Evolutionary conservation across 2,329 filamentous ascomycete species (phyloP).

Genomic region (Fonsecaea pugnacius): DNA sequence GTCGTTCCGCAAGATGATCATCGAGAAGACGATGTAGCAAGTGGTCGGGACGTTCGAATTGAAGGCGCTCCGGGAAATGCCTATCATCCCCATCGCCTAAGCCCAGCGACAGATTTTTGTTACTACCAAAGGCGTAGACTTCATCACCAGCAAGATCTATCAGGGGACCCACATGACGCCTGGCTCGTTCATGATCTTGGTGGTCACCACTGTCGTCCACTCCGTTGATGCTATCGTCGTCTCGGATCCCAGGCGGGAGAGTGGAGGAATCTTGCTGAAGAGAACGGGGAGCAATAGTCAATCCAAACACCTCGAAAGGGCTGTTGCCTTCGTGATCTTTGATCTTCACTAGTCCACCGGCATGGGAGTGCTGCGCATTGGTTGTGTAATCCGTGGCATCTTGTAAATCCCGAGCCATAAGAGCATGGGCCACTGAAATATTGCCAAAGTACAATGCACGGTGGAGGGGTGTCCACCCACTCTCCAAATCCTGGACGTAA

Average conservation of each 20-base stretch:
- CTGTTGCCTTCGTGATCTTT: constrained; percentile 96
- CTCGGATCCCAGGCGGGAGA: constrained; percentile 36
- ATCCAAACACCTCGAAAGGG: constrained; percentile 88
- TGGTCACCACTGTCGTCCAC: constrained; percentile 56
- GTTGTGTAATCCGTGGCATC: constrained; percentile 67
- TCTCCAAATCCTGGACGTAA: constrained; percentile 85
- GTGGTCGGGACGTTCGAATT: constrained; percentile 74
- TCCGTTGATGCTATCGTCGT: constrained; percentile 40
- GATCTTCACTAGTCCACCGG: constrained; percentile 82
- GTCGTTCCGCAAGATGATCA: constrained; percentile 60
- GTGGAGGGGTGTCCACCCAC: constrained; percentile 94
- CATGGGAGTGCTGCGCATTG: constrained; percentile 60
- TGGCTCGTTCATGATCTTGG: constrained; percentile 39
- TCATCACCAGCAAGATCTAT: constrained; percentile 71
- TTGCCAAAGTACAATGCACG: constrained; percentile 89
- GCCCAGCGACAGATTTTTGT: constrained; percentile 89
- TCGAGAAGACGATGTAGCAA: constrained; percentile 74
- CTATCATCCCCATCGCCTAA: constrained; percentile 95
- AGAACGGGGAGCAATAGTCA: constrained; percentile 80
- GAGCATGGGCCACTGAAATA: constrained; percentile 77
- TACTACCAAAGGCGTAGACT: constrained; percentile 91
- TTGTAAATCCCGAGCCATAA: constrained; percentile 76
- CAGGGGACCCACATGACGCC: constrained; percentile 40
- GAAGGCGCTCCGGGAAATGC: constrained; percentile 85
- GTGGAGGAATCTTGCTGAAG: constrained; percentile 49